Evolutionary conservation across 2,329 filamentous ascomycete species (phyloP).

Genomic region (Lachnellula occidentalis): DNA sequence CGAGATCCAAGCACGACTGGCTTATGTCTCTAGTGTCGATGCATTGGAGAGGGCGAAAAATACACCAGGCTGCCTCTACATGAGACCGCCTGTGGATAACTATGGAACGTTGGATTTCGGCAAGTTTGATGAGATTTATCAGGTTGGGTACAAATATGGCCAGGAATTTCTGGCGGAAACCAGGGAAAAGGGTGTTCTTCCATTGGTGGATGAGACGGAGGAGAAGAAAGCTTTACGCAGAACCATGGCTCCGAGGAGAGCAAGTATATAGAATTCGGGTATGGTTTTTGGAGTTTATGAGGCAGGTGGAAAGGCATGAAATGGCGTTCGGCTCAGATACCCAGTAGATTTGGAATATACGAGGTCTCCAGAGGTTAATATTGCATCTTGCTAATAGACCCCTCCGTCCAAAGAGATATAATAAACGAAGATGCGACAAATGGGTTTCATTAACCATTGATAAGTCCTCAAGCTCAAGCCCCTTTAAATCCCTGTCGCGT

Average conservation of each 20-base stretch:
- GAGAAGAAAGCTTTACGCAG: constrained; percentile 71
- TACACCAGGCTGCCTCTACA: constrained; percentile 87
- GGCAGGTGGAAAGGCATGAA: neutral
- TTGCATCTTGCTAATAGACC: too few species aligned
- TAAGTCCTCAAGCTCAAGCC: too few species aligned
- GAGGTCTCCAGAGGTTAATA: too few species aligned
- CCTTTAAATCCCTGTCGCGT: too few species aligned
- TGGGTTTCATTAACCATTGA: too few species aligned
- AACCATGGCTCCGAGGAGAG: constrained; percentile 73
- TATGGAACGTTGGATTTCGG: constrained; percentile 95
- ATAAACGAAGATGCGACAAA: too few species aligned
- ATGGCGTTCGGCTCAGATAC: constrained; percentile 7
- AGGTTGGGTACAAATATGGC: constrained; percentile 81
- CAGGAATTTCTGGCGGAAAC: constrained; percentile 73
- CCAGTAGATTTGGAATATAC: neutral
- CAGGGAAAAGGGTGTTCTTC: constrained; percentile 71
- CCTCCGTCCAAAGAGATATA: too few species aligned
- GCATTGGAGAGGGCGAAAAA: constrained; percentile 90
- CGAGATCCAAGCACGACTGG: constrained; percentile 90
- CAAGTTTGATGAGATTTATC: constrained; percentile 96
- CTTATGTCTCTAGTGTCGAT: constrained; percentile 92
- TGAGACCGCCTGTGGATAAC: constrained; percentile 88
- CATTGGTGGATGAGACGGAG: constrained; percentile 64
- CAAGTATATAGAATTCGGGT: constrained; percentile 56
- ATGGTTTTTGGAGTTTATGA: neutral